Evolutionary conservation across 352 stramenopile genomes (phyloP), one percentile per base, ranked within the genome.

Genomic region (Pythium insidiosum): DNA sequence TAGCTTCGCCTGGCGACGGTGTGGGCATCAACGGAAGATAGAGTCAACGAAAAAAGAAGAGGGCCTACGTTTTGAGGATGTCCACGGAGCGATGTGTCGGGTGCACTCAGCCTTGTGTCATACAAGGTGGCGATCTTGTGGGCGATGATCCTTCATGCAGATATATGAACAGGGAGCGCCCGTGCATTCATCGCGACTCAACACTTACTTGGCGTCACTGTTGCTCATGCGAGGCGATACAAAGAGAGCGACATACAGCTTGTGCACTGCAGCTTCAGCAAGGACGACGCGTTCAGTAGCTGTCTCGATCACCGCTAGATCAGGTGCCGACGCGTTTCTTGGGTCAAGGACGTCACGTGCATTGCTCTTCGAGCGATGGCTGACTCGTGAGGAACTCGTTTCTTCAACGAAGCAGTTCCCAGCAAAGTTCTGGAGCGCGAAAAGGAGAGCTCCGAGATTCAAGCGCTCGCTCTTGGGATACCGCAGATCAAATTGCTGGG

Each of bases 371-470:
- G 26, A 16, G 26, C 34, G 13, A 28, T 47, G 6, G 7, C 28
- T 9, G 33, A 18, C 33, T 28, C 26, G 28, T 13, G 39, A 33
- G 35, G 13, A n/a, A n/a, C n/a, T n/a, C n/a, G n/a, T n/a, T n/a
- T n/a, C n/a, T n/a, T n/a, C n/a, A n/a, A 24, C 47, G 34, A 66
- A 40, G 23, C 60, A 64, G 51, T 63, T 61, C 18, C 60, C 58
- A 30, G 73, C 66, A 38, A 87, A 82, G 40, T 64, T 72, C 48
- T 81, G 66, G 15, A 87, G 51, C 36, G 73, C 73, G 41, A 86
- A 86, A 36, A 86, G 58, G 25, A 84, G 56, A 16, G 66, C 67
- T 11, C 51, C 59, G 29, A 87, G 62, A 37, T 87, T 87, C 37
- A 87, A 61, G 26, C 73, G 71, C 29, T 87, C 73, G 4, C 44